Conservation (phyloP, 2,329 filamentous ascomycete species). For the Gnomoniopsis smithogilvyi region DNA sequence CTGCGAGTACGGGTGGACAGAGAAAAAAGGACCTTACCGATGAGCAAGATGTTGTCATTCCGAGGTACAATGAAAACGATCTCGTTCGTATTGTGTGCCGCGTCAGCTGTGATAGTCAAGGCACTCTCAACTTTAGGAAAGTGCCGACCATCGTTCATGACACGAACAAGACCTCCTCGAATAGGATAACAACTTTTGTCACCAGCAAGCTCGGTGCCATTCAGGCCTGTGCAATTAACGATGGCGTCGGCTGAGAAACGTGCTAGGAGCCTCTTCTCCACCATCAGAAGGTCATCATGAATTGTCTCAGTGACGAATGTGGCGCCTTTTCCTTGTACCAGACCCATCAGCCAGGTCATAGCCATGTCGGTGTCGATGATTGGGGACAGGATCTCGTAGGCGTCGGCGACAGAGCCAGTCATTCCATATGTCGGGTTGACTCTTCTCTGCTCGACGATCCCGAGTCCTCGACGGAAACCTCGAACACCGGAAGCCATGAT, state of each 20-base stretch:
- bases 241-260: constrained; percentile 38
- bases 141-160: constrained; percentile 40
- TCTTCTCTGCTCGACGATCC: constrained; percentile 32
- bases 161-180: constrained; percentile 39
- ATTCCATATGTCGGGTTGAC: constrained; percentile 31
- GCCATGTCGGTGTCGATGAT: constrained; percentile 43
- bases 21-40: too few species aligned
- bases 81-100: constrained; percentile 31
- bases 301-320: constrained; percentile 35
- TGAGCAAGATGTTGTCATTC: constrained; percentile 40
- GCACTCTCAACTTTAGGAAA: constrained; percentile 39
- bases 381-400: constrained; percentile 41
- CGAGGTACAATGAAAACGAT: constrained; percentile 42
- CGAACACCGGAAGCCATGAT: constrained; percentile 35
- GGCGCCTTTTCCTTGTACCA: constrained; percentile 39
- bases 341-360: constrained; percentile 38
- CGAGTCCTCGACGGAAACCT: constrained; percentile 33
- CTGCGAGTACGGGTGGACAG: too few species aligned
- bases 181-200: constrained; percentile 39
- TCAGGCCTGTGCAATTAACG: constrained; percentile 40
- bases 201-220: constrained; percentile 32
- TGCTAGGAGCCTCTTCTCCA: constrained; percentile 30
- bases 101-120: constrained; percentile 38
- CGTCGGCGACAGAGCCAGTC: constrained; percentile 39
- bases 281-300: constrained; percentile 30